These are phyloP conservation scores for Pythium dissotocum DNA, from an alignment of 352 stramenopile genomes.

Conservation along the genomic window DNA sequence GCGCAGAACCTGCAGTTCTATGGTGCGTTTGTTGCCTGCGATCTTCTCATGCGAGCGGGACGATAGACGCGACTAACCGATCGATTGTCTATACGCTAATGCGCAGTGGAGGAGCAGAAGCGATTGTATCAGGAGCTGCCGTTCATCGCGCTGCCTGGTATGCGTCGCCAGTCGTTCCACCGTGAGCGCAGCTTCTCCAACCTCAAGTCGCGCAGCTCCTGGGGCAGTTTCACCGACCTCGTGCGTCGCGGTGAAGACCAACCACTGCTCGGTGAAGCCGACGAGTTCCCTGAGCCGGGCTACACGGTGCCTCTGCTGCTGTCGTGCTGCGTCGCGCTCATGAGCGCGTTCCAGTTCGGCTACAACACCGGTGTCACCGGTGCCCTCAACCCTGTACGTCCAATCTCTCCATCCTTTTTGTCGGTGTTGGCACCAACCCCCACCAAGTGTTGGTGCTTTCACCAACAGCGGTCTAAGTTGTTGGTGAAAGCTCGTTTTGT, in stretches of 20 bases:
- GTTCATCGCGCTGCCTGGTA: constrained; percentile 46
- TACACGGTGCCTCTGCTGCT: constrained; percentile 45
- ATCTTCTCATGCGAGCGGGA: not conserved
- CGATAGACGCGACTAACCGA: constrained; percentile 7
- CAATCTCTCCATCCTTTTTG: not conserved
- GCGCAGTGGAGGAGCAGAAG: constrained; percentile 45
- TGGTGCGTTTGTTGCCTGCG: constrained; percentile 24
- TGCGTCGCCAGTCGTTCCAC: constrained; percentile 49
- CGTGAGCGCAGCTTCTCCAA: constrained; percentile 49
- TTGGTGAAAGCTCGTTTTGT: constrained; percentile 4
- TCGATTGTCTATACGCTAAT: not conserved
- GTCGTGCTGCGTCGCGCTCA: constrained; percentile 46
- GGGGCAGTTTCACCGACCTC: constrained; percentile 47
- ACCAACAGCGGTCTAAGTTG: not conserved
- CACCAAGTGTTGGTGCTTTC: constrained; percentile 4
- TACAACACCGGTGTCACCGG: constrained; percentile 52
- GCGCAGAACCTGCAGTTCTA: constrained; percentile 53
- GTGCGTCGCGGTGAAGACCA: constrained; percentile 69
- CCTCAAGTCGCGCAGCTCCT: constrained; percentile 45
- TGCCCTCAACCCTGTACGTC: constrained; percentile 35
- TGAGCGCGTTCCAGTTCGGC: constrained; percentile 43
- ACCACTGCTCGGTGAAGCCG: constrained; percentile 36
- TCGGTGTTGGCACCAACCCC: constrained; percentile 4
- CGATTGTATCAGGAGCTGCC: constrained; percentile 47
- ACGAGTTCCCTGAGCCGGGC: constrained; percentile 38